phyloP scores from a whole-genome alignment of 1,139 yeast species.

The Kluyveromyces sp. region DNA sequence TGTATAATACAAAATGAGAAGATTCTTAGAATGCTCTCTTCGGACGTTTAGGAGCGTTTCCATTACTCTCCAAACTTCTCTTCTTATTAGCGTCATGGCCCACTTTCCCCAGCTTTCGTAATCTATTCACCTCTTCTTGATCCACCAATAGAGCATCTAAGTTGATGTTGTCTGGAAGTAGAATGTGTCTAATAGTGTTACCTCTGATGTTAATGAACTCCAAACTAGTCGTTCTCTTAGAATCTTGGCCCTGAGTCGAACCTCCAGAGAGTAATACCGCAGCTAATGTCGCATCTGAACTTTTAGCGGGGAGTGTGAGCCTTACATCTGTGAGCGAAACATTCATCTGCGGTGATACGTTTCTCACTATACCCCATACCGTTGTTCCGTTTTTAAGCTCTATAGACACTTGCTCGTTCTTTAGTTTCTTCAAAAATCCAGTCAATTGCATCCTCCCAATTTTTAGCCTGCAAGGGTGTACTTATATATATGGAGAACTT shows the following conservation, averaged over 20 bases:
- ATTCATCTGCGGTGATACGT: conserved; percentile 92
- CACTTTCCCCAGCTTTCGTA: conserved; percentile 24
- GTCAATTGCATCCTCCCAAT: conserved; percentile 45
- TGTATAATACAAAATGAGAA: too few relatives aligned
- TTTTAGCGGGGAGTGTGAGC: conserved; percentile 21
- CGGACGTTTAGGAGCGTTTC: conserved; percentile 25
- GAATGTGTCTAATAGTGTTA: conserved; percentile 75
- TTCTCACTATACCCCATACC: conserved; percentile 60
- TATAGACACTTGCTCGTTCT: conserved; percentile 81
- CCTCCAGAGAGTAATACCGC: conserved; percentile 20
- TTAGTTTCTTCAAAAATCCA: conserved; percentile 77
- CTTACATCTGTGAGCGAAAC: conserved; percentile 76
- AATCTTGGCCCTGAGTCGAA: conserved; percentile 28
- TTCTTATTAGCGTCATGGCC: conserved; percentile 20
- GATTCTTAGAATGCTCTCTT: conserved; percentile 26
- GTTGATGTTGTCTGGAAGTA: conserved; percentile 83
- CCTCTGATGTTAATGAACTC: conserved; percentile 87
- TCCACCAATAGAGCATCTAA: conserved; percentile 68
- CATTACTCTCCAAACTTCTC: conserved; percentile 27
- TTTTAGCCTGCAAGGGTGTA: too few relatives aligned
- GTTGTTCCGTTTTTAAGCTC: conserved; percentile 87
- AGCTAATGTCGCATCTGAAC: conserved; percentile 21
- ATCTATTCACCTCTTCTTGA: conserved; percentile 30
- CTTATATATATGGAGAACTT: too few relatives aligned
- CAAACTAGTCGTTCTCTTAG: conserved; percentile 58